A percentile compares a stretch with the other conserved stretches of the same genome.
phyloP scores from a whole-genome alignment of 2,329 filamentous ascomycete genomes.

The Diplodia scrobiculata region DNA sequence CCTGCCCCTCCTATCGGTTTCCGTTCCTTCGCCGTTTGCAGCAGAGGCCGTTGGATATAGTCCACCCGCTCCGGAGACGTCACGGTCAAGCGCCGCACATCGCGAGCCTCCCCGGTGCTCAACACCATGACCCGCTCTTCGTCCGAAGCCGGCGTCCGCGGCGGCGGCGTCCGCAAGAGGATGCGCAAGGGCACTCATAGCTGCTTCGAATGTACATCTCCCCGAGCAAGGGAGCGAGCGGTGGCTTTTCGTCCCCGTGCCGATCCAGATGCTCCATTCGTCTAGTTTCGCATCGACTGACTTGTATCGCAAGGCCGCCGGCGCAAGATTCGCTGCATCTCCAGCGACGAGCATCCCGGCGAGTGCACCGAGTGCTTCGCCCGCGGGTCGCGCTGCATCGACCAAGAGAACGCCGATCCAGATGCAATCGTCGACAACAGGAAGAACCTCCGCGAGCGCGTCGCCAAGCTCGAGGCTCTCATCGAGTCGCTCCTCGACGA shows the following conservation, averaged over 20 bases:
- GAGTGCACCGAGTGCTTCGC: slow-evolving; percentile 52
- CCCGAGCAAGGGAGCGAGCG: not conserved
- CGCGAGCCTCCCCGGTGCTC: not conserved
- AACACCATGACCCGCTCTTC: slow-evolving; percentile 27
- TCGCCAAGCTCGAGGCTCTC: slow-evolving; percentile 47
- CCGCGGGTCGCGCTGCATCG: slow-evolving; percentile 50
- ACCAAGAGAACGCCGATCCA: slow-evolving; percentile 49
- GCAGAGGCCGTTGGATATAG: not conserved
- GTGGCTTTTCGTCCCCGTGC: not conserved
- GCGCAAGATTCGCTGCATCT: slow-evolving; percentile 55
- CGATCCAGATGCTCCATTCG: slow-evolving; percentile 9
- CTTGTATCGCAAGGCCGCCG: slow-evolving; percentile 46
- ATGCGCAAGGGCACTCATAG: slow-evolving; percentile 51
- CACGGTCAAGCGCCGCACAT: not conserved
- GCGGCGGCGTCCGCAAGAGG: slow-evolving; percentile 39
- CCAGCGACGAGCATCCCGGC: slow-evolving; percentile 42
- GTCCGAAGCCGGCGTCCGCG: slow-evolving; percentile 30
- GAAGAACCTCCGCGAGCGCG: slow-evolving; percentile 49
- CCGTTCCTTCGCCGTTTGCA: not conserved
- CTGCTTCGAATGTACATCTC: slow-evolving; percentile 49
- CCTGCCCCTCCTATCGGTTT: not conserved
- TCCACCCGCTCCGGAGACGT: not conserved
- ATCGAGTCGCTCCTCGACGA: slow-evolving; percentile 43
- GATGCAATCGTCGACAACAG: slow-evolving; percentile 47
- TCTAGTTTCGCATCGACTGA: slow-evolving; percentile 3